These are phyloP conservation scores for Cystofilobasidium bisporidii DNA, from an alignment of 768 basidiomycete species.

Conservation along the genomic window DNA sequence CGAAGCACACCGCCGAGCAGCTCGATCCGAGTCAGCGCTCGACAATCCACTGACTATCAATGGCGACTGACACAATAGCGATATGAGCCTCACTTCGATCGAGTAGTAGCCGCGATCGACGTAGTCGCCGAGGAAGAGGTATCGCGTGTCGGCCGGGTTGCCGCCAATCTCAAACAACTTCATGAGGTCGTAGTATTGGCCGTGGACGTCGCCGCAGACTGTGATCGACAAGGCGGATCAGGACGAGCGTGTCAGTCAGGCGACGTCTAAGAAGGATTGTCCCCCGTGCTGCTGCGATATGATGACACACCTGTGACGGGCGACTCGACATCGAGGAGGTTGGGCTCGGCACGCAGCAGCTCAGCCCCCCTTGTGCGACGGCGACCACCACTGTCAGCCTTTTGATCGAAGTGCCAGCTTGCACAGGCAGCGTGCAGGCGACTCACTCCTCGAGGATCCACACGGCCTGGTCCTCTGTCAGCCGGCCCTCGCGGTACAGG, in stretches of 20 bases:
- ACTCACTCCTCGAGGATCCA: conserved; percentile 13
- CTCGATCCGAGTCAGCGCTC: neutral
- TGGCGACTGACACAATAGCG: neutral
- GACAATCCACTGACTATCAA: no score
- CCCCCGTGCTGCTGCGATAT: neutral
- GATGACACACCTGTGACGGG: conserved; percentile 23
- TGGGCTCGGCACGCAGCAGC: conserved; percentile 22
- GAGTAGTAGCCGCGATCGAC: conserved; percentile 90
- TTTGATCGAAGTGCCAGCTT: no score
- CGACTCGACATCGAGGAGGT: conserved; percentile 25
- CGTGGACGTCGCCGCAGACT: conserved; percentile 29
- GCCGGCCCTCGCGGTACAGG: conserved; percentile 26
- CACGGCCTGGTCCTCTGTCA: conserved; percentile 25
- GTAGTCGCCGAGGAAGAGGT: conserved; percentile 67
- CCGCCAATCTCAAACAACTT: conserved; percentile 29
- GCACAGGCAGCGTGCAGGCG: no score
- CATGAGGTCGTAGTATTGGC: conserved; percentile 29
- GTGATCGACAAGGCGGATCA: neutral
- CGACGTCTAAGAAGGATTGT: no score
- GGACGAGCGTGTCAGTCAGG: no score
- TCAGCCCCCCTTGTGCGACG: neutral
- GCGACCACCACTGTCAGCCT: no score
- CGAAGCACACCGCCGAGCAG: no score
- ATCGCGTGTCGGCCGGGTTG: conserved; percentile 27
- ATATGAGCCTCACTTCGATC: conserved; percentile 56